Base-by-base conservation (phyloP, 2,329 filamentous ascomycete species). In the Emmonsiellopsis sp. region DNA sequence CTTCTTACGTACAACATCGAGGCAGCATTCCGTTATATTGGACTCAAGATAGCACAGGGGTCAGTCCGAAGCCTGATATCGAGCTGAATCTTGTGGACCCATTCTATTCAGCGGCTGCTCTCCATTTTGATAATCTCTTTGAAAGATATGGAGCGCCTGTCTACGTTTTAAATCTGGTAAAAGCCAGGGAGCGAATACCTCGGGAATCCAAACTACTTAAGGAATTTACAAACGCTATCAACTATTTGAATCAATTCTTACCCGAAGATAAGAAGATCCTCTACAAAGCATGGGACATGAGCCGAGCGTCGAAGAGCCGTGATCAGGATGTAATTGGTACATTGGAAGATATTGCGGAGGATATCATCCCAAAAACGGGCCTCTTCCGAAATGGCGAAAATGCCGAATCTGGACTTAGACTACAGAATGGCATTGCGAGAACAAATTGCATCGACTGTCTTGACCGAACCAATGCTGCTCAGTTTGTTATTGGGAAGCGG, bases 371-470 rank as follows among this genome's bases (percentile, higher is more conserved):
- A 1, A 85, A 83, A 26, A 98, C 92, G 0, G 89, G 91, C 0
- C 95, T 98, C 72, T 98, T 98, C 68, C 90, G 90, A 55, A 97
- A 97, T 61, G 93, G 91, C 6, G 85, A 91, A 58, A 80, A 83
- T 35, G 77, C 78, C 2, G 82, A 82, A 40, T 80, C 80, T 16
- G 77, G 81, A 3, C 77, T 86, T 3, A 80, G 78, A 34, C 82
- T 93, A 1, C 93, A 98, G 67, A 95, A 95, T 59, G 93, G 93
- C 8, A 82, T 98, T 41, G 92, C 89, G 8, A 82, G 93, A 54
- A 98, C 93, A 1, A 98, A 98, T 65, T 98, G 93, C 68, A 97
- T 98, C 62, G 93, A 98, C 70, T 98, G 93, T 64, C 79, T 98
- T 1, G 93, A 98, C 70, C 85, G 93, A 20, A 98, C 93, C 7